These are phyloP conservation scores for Lagenidium giganteum DNA, from an alignment of 352 stramenopile species.

Conservation along the genomic window DNA sequence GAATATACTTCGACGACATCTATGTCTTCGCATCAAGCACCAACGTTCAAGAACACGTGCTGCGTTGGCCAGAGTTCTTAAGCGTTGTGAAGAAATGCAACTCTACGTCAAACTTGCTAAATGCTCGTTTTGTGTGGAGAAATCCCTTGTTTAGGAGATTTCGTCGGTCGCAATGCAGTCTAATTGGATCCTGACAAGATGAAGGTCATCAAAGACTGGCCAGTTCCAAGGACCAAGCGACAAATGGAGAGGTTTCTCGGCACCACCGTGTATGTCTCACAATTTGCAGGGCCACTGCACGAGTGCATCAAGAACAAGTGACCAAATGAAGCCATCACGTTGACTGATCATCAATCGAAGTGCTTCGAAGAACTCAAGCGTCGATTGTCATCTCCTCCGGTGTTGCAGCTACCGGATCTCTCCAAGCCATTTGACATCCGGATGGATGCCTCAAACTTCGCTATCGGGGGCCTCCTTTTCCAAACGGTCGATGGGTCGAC, in stretches of 20 bases:
- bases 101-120: slow-evolving; percentile 23
- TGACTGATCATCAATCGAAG: background rate
- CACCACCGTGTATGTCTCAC: slow-evolving; percentile 8
- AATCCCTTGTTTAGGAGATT: slow-evolving; percentile 25
- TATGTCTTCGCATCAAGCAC: slow-evolving; percentile 12
- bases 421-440: no score
- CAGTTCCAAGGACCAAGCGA: slow-evolving; percentile 2
- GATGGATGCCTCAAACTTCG: slow-evolving; percentile 14
- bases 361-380: slow-evolving; percentile 7
- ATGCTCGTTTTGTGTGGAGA: slow-evolving; percentile 17
- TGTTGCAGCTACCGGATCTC: no score
- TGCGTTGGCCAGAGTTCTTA: slow-evolving; percentile 12
- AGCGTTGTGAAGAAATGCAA: slow-evolving; percentile 5
- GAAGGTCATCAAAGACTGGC: slow-evolving; percentile 5
- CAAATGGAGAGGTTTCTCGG: slow-evolving; percentile 9
- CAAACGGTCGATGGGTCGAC: no score
- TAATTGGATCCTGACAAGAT: slow-evolving; percentile 16
- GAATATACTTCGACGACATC: no score
- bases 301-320: background rate
- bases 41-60: slow-evolving; percentile 9
- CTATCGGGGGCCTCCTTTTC: slow-evolving; percentile 11
- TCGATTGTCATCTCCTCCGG: no score
- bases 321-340: background rate
- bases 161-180: slow-evolving; percentile 9
- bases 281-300: slow-evolving; percentile 1